A percentile compares a stretch with the other conserved stretches of the same genome.
Evolutionary conservation across 805 yeast genomes (phyloP).

Genomic region (Zygotorulaspora sp.): DNA sequence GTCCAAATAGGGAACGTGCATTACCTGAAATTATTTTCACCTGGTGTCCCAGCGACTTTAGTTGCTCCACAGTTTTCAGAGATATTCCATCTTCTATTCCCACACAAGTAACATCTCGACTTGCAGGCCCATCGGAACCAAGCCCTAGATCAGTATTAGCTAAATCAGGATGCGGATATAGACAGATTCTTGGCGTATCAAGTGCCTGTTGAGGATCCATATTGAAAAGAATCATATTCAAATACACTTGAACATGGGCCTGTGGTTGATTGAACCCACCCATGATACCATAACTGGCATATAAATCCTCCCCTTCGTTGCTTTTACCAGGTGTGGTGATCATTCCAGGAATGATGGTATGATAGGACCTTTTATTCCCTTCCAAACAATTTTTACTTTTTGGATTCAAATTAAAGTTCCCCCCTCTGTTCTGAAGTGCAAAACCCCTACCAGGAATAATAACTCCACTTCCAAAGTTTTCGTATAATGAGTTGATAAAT

Average conservation of each 20-base stretch:
- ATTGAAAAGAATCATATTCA: slow-evolving; percentile 60
- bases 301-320: slow-evolving; percentile 36
- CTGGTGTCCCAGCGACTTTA: slow-evolving; percentile 54
- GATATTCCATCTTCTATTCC: slow-evolving; percentile 61
- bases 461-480: slow-evolving; percentile 65
- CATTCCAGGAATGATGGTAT: slow-evolving; percentile 81
- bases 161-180: slow-evolving; percentile 47
- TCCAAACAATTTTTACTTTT: slow-evolving; percentile 56
- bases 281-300: slow-evolving; percentile 75
- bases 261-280: slow-evolving; percentile 88
- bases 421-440: slow-evolving; percentile 70
- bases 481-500: slow-evolving; percentile 70
- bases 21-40: slow-evolving; percentile 42
- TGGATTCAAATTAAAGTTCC: slow-evolving; percentile 60
- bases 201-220: slow-evolving; percentile 67
- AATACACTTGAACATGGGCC: slow-evolving; percentile 73
- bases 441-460: slow-evolving; percentile 62
- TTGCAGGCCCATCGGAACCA: slow-evolving; percentile 63
- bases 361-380: slow-evolving; percentile 72
- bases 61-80: slow-evolving; percentile 41
- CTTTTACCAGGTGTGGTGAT: slow-evolving; percentile 42
- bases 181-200: slow-evolving; percentile 70
- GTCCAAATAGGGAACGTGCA: slow-evolving; percentile 48
- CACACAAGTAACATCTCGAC: slow-evolving; percentile 55
- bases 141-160: slow-evolving; percentile 46